Conservation (phyloP, 257 asterid species). For the Prunella vulgaris region DNA sequence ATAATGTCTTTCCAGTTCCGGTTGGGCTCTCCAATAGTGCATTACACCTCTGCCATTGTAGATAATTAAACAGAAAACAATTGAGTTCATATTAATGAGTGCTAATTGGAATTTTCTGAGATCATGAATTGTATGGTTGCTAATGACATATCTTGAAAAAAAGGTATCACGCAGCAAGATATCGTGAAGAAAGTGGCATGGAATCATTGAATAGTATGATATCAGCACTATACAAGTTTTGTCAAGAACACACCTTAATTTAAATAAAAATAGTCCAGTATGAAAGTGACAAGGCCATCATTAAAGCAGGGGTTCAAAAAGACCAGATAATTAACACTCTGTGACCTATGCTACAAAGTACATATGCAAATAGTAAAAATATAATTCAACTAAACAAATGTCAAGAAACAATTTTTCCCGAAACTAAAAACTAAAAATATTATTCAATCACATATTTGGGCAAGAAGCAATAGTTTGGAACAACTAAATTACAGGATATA, state of each 20-base stretch:
- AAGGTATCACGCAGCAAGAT: neutral
- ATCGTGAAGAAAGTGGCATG: neutral
- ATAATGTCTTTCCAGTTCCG: constrained; percentile 95
- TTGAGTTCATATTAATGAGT: neutral
- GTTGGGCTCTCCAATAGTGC: constrained; percentile 98
- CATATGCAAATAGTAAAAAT: neutral
- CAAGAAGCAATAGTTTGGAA: neutral
- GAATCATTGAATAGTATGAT: neutral
- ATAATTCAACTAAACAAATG: neutral
- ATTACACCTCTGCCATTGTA: constrained; percentile 56
- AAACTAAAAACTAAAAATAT: neutral
- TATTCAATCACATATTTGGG: neutral
- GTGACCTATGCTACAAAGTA: neutral
- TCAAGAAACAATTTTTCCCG: neutral
- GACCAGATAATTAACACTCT: neutral
- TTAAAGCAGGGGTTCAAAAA: neutral
- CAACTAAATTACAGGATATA: neutral
- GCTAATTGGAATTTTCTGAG: neutral
- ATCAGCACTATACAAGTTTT: neutral
- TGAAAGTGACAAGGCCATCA: constrained; percentile 1
- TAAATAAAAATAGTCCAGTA: neutral
- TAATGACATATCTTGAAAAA: neutral
- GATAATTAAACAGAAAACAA: constrained; percentile 3
- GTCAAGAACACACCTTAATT: neutral
- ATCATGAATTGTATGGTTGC: neutral